phyloP scores from a whole-genome alignment of 2,329 filamentous ascomycete species.

The Aspergillus tubingensis region DNA sequence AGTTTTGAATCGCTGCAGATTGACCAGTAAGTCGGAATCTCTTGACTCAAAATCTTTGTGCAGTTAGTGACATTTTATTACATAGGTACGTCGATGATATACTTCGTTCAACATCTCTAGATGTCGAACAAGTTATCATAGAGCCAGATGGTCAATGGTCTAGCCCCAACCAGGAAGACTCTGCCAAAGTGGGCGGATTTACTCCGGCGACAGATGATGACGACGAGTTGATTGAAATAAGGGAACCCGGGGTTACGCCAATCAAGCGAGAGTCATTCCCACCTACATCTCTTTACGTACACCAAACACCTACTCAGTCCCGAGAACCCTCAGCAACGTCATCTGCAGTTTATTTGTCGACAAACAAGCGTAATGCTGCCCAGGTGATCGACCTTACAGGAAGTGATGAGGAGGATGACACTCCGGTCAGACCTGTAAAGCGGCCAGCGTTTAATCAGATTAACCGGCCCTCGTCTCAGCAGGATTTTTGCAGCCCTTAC shows the following conservation, averaged over 20 bases:
- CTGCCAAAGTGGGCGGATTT: conserved; percentile 40
- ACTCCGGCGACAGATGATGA: conserved; percentile 46
- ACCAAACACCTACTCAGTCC: conserved; percentile 38
- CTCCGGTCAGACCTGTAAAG: conserved; percentile 40
- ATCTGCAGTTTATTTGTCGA: conserved; percentile 37
- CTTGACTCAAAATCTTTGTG: not conserved
- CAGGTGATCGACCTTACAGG: conserved; percentile 58
- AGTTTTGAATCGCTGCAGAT: conserved; percentile 81
- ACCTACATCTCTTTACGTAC: conserved; percentile 27
- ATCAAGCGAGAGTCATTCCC: conserved; percentile 41
- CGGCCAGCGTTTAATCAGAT: conserved; percentile 30
- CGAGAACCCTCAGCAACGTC: conserved; percentile 43
- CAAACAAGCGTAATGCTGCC: conserved; percentile 50
- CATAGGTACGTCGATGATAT: conserved; percentile 84
- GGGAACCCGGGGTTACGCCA: conserved; percentile 35
- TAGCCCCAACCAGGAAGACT: conserved; percentile 46
- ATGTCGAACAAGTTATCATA: conserved; percentile 82
- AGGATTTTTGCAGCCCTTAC: conserved; percentile 26
- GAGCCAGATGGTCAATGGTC: conserved; percentile 84
- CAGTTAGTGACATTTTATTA: conserved; percentile 8
- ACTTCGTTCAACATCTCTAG: conserved; percentile 68
- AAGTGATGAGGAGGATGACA: conserved; percentile 54
- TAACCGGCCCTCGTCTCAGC: conserved; percentile 24
- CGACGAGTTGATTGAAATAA: conserved; percentile 56
- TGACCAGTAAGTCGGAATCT: conserved; percentile 68